These are phyloP conservation scores for Pythium aquatile DNA, from an alignment of 352 stramenopile species.

Conservation along the genomic window DNA sequence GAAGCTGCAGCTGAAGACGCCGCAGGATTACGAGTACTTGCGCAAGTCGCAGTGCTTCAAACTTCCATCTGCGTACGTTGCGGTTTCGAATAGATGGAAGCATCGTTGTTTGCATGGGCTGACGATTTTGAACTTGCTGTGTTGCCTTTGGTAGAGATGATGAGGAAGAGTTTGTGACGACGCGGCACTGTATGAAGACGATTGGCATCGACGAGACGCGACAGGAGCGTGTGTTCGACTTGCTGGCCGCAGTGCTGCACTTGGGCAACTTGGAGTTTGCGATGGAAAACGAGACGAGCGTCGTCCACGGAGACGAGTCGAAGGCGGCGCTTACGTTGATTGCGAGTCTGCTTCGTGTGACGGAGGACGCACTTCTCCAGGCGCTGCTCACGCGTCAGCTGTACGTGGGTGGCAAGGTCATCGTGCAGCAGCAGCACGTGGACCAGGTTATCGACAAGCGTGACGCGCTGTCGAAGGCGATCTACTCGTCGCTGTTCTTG, in stretches of 20 bases:
- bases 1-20: slow-evolving; percentile 67
- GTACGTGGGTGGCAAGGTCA: slow-evolving; percentile 88
- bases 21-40: slow-evolving; percentile 86
- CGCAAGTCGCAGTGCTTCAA: slow-evolving; percentile 85
- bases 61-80: slow-evolving; percentile 60
- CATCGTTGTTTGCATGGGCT: neutral
- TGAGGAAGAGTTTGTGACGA: slow-evolving; percentile 81
- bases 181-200: slow-evolving; percentile 81
- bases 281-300: slow-evolving; percentile 80
- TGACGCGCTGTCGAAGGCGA: slow-evolving; percentile 89
- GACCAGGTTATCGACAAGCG: slow-evolving; percentile 88
- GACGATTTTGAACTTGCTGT: slow-evolving; percentile 8
- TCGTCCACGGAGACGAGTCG: slow-evolving; percentile 49
- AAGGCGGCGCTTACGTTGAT: slow-evolving; percentile 54
- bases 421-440: slow-evolving; percentile 86
- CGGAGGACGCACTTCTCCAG: slow-evolving; percentile 63
- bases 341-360: slow-evolving; percentile 75
- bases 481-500: slow-evolving; percentile 92
- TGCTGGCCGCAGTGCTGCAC: slow-evolving; percentile 84
- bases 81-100: neutral
- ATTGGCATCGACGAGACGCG: slow-evolving; percentile 84
- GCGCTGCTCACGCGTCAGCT: slow-evolving; percentile 82
- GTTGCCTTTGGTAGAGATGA: slow-evolving; percentile 42
- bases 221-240: slow-evolving; percentile 84
- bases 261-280: slow-evolving; percentile 87